These are phyloP conservation scores for Hanseniaspora gamundiae DNA, from an alignment of 1,139 yeast genomes.

Conservation along the genomic window DNA sequence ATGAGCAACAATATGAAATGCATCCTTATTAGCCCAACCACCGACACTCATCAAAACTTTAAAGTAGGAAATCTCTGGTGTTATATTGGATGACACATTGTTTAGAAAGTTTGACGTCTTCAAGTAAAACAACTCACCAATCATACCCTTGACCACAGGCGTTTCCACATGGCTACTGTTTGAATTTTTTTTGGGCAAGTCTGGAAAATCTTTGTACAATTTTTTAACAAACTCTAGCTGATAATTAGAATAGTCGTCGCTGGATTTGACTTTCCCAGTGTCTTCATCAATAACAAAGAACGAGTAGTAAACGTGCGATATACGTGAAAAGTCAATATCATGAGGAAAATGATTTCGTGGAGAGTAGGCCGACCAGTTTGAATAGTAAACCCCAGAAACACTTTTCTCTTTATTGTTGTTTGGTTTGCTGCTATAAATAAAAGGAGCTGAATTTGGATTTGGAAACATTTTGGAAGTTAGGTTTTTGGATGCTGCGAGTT, in stretches of 20 bases:
- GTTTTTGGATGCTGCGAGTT: background rate
- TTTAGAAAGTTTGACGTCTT: constrained; percentile 23
- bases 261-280: constrained; percentile 41
- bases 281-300: constrained; percentile 47
- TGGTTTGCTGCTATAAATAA: background rate
- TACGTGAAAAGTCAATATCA: constrained; percentile 44
- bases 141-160: constrained; percentile 32
- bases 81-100: background rate
- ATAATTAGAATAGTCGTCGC: constrained; percentile 62
- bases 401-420: background rate
- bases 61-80: constrained; percentile 24
- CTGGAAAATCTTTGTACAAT: constrained; percentile 3
- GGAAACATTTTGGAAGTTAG: background rate
- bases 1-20: constrained; percentile 37
- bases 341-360: constrained; percentile 46
- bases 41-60: constrained; percentile 70
- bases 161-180: background rate
- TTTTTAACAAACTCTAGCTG: constrained; percentile 30
- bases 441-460: background rate
- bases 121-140: constrained; percentile 44
- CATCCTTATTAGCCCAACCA: constrained; percentile 63
- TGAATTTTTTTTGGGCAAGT: background rate
- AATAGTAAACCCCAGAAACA: constrained; percentile 30
- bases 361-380: constrained; percentile 68
- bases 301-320: constrained; percentile 69